Conservation (phyloP, 2,329 filamentous ascomycete species). For the Arthrobotrys pseudoclavata region DNA sequence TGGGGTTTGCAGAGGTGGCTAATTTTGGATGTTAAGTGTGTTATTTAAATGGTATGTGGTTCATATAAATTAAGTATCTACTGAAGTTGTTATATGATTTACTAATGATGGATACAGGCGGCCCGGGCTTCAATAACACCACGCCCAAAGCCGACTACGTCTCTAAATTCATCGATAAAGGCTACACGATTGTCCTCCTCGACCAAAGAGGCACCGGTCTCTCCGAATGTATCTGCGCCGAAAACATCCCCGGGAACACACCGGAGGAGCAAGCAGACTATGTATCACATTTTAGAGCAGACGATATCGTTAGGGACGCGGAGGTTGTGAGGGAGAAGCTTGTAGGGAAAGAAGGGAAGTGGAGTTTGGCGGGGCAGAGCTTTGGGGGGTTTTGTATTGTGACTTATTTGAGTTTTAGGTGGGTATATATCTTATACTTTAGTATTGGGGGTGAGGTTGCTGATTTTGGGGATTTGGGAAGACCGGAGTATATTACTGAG, state of each 20-base stretch:
- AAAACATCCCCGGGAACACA: constrained; percentile 76
- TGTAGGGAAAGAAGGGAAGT: constrained; percentile 75
- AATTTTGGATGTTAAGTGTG: constrained; percentile 29
- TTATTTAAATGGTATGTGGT: constrained; percentile 43
- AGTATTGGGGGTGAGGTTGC: background rate
- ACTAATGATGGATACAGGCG: constrained; percentile 28
- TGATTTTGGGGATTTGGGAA: constrained; percentile 16
- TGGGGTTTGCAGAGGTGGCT: background rate
- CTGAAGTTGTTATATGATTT: background rate
- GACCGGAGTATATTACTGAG: background rate
- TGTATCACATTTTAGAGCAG: constrained; percentile 85
- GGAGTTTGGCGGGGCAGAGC: constrained; percentile 89
- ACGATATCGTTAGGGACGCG: constrained; percentile 86
- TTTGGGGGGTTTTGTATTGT: constrained; percentile 90
- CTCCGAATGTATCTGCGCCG: constrained; percentile 82
- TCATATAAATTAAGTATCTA: background rate
- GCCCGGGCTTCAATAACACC: constrained; percentile 49
- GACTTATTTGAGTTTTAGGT: constrained; percentile 84
- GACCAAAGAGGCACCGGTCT: constrained; percentile 92
- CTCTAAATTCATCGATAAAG: constrained; percentile 45
- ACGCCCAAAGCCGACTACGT: constrained; percentile 40
- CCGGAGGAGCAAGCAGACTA: constrained; percentile 80
- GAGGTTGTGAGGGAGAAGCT: constrained; percentile 85
- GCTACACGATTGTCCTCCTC: constrained; percentile 75
- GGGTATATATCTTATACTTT: constrained; percentile 62